Evolutionary conservation across 2,329 filamentous ascomycete genomes (phyloP).

Genomic region (Arthrobotrys sphaeroides): DNA sequence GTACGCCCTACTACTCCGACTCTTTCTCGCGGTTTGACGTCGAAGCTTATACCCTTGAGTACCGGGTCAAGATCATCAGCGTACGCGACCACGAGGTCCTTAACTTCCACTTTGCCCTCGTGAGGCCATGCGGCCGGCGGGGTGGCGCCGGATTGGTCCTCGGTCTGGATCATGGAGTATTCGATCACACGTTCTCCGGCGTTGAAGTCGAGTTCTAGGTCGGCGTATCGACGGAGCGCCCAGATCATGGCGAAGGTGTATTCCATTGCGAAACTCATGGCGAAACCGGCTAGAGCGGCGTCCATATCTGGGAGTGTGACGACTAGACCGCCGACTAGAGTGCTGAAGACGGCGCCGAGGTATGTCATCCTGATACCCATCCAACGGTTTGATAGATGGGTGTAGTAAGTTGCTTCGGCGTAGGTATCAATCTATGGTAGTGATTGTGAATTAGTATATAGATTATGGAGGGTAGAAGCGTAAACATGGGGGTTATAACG

Average conservation of each 20-base stretch:
- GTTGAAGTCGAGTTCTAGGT: constrained; percentile 71
- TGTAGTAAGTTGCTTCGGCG: constrained; percentile 72
- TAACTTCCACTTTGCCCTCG: constrained; percentile 76
- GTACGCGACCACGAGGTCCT: constrained; percentile 76
- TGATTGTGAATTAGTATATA: not conserved
- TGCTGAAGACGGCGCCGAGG: constrained; percentile 75
- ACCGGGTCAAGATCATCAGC: constrained; percentile 76
- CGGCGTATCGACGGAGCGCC: constrained; percentile 74
- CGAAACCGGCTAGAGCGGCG: constrained; percentile 77
- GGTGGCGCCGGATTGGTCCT: constrained; percentile 70
- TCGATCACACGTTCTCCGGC: constrained; percentile 79
- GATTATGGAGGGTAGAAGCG: too few species aligned
- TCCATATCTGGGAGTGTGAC: constrained; percentile 71
- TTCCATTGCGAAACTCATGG: constrained; percentile 76
- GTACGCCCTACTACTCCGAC: constrained; percentile 82
- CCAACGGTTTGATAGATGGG: constrained; percentile 80
- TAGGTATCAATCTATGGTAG: constrained; percentile 70
- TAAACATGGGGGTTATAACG: not conserved
- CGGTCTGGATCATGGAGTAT: constrained; percentile 75
- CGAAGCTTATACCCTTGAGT: constrained; percentile 74
- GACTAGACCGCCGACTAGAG: constrained; percentile 72
- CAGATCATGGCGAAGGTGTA: constrained; percentile 73
- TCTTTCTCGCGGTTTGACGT: constrained; percentile 72
- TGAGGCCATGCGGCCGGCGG: constrained; percentile 79
- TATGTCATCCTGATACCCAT: constrained; percentile 76